These are phyloP conservation scores for Crithidia brevicula DNA, from an alignment of 208 protist species.

Conservation along the genomic window DNA sequence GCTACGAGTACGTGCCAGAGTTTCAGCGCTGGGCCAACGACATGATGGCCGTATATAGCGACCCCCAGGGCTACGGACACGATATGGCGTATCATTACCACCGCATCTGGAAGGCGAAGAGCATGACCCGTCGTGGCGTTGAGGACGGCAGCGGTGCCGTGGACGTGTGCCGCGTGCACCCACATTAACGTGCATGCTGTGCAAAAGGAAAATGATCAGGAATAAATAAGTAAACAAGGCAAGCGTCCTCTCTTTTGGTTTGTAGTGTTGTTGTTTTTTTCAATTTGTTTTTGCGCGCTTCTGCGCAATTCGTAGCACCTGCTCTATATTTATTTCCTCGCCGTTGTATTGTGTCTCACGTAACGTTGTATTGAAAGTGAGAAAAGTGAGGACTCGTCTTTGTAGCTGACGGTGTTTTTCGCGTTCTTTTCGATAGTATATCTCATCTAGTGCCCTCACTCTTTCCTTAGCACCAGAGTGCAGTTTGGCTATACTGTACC, in stretches of 20 bases:
- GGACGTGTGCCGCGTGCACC: conserved; percentile 76
- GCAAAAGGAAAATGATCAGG: not conserved
- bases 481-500: too few relatives aligned
- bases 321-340: too few relatives aligned
- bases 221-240: too few relatives aligned
- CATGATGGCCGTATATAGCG: conserved; percentile 90
- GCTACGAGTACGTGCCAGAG: conserved; percentile 91
- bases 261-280: too few relatives aligned
- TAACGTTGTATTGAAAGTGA: too few relatives aligned
- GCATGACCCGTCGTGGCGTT: conserved; percentile 66
- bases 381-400: too few relatives aligned
- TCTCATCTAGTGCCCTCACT: too few relatives aligned
- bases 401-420: too few relatives aligned
- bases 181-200: conserved; percentile 44
- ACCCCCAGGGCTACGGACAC: conserved; percentile 83
- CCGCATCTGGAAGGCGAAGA: conserved; percentile 91
- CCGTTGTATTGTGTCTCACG: not conserved
- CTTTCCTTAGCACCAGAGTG: too few relatives aligned
- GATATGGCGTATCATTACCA: conserved; percentile 94
- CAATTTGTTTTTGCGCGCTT: not conserved
- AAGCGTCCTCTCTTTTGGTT: conserved; percentile 1
- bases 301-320: too few relatives aligned
- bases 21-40: conserved; percentile 93
- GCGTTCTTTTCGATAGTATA: too few relatives aligned
- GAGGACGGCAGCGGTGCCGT: conserved; percentile 86